Percentiles rank a stretch among this genome's conserved stretches.
Conservation (phyloP, 805 yeast species). For the Pichia phayaonensis region DNA sequence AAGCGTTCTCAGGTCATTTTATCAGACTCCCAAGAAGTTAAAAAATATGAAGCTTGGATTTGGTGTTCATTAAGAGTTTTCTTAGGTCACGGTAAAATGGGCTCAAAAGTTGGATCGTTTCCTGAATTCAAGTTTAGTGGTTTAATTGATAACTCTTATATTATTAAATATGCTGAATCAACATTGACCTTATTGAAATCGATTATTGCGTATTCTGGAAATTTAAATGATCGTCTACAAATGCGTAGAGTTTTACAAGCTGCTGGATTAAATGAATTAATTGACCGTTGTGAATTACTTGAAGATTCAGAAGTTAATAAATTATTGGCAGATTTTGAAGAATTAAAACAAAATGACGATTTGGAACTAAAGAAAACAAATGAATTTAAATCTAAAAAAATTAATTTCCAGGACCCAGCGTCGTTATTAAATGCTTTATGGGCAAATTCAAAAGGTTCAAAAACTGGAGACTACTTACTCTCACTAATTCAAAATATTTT, state of each 20-base stretch:
- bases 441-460: conserved; percentile 48
- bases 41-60: conserved; percentile 29
- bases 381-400: conserved; percentile 34
- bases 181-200: conserved; percentile 44
- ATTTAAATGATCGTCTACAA: conserved; percentile 36
- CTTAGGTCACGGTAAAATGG: conserved; percentile 77
- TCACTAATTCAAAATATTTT: conserved; percentile 63
- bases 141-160: conserved; percentile 49
- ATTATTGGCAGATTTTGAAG: conserved; percentile 34
- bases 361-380: conserved; percentile 31
- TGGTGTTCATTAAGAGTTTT: conserved; percentile 25
- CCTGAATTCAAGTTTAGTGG: conserved; percentile 61
- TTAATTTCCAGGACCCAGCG: conserved; percentile 64
- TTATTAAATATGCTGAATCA: conserved; percentile 47
- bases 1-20: conserved; percentile 22
- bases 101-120: conserved; percentile 87
- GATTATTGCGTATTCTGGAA: conserved; percentile 33
- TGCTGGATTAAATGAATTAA: conserved; percentile 34
- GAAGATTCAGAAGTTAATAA: conserved; percentile 36
- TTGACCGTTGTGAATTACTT: conserved; percentile 32
- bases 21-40: conserved; percentile 19
- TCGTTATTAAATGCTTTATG: conserved; percentile 57
- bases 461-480: conserved; percentile 50
- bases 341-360: conserved; percentile 36
- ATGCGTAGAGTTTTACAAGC: conserved; percentile 37